Evolutionary conservation across 805 yeast genomes (phyloP).

Genomic region (Zygosaccharomyces lentus): DNA sequence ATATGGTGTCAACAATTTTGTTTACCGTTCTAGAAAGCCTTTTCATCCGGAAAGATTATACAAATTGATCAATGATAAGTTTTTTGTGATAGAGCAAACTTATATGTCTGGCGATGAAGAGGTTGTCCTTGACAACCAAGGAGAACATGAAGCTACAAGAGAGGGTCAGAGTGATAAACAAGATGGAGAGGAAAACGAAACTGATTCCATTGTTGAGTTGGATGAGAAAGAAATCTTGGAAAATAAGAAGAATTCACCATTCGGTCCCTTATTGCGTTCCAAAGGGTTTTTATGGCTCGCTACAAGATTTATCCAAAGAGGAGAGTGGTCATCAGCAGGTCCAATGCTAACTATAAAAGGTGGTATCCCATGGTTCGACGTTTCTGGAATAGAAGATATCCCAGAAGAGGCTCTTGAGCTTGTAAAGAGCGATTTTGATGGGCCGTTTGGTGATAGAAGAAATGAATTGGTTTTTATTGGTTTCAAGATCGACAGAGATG

Average conservation of each 20-base stretch:
- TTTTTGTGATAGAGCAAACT: slow-evolving; percentile 41
- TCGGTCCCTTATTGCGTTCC: slow-evolving; percentile 39
- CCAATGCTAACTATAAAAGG: slow-evolving; percentile 40
- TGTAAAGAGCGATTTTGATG: slow-evolving; percentile 38
- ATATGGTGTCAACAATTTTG: slow-evolving; percentile 43
- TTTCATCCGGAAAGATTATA: slow-evolving; percentile 45
- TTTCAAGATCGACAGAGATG: slow-evolving; percentile 31
- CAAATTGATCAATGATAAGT: slow-evolving; percentile 37
- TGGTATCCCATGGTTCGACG: slow-evolving; percentile 43
- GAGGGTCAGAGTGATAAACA: slow-evolving; percentile 35
- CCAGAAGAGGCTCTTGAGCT: slow-evolving; percentile 34
- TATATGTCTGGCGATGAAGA: slow-evolving; percentile 42
- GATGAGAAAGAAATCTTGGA: slow-evolving; percentile 32
- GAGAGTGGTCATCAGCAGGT: slow-evolving; percentile 46
- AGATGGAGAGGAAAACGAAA: slow-evolving; percentile 29
- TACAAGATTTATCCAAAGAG: slow-evolving; percentile 38
- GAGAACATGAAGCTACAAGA: slow-evolving; percentile 33
- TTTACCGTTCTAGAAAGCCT: slow-evolving; percentile 41
- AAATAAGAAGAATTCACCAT: slow-evolving; percentile 38
- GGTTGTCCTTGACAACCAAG: slow-evolving; percentile 41
- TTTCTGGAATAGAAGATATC: slow-evolving; percentile 33
- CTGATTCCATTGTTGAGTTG: slow-evolving; percentile 33
- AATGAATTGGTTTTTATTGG: slow-evolving; percentile 47
- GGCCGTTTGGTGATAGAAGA: slow-evolving; percentile 41
- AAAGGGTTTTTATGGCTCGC: slow-evolving; percentile 47